phyloP scores from a whole-genome alignment of 495 filamentous ascomycete species.

The Podospora didyma region DNA sequence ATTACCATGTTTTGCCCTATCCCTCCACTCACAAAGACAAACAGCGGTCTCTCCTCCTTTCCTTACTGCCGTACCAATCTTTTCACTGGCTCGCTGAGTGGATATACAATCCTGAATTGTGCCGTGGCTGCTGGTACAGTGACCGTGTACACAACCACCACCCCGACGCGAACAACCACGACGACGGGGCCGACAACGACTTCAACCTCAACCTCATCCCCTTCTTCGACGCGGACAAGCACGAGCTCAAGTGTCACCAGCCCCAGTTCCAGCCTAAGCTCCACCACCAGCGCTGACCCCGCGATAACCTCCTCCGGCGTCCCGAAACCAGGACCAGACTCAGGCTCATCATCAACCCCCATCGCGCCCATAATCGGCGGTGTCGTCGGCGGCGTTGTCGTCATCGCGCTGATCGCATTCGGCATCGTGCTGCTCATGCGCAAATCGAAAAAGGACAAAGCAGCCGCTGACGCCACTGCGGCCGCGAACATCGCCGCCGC shows the following conservation, averaged over 20 bases:
- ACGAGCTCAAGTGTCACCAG: too few species aligned
- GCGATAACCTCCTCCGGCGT: background rate
- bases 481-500: background rate
- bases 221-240: background rate
- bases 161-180: background rate
- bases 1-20: too few species aligned
- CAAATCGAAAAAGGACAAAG: conserved; percentile 31
- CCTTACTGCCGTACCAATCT: conserved; percentile 25
- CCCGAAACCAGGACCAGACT: background rate
- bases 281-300: background rate
- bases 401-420: conserved; percentile 34
- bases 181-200: background rate
- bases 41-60: conserved; percentile 16
- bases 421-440: conserved; percentile 38
- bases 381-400: conserved; percentile 45
- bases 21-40: background rate
- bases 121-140: conserved; percentile 28
- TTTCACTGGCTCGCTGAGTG: conserved; percentile 13
- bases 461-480: background rate
- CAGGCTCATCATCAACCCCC: conserved; percentile 6
- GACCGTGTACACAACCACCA: conserved; percentile 20
- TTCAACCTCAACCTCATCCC: background rate
- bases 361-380: conserved; percentile 43
- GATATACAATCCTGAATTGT: conserved; percentile 26
- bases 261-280: background rate